Conservation (phyloP, 2,329 filamentous ascomycete genomes). For the Penicillium polonicum region DNA sequence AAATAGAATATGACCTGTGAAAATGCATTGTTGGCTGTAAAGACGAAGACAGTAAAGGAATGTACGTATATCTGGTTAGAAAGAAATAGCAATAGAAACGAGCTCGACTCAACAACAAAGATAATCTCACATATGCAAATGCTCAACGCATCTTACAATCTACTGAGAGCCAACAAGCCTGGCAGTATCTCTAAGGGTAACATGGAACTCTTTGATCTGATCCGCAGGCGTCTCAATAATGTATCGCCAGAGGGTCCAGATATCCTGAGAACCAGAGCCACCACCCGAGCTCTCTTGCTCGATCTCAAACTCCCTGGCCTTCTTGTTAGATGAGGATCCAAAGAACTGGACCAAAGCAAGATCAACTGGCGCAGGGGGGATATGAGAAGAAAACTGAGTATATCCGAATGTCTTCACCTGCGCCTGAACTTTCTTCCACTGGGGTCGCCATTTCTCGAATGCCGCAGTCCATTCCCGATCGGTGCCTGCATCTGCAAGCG, state of each 20-base stretch:
- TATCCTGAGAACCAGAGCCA: background rate
- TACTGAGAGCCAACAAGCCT: background rate
- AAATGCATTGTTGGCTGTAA: background rate
- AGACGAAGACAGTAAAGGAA: no score
- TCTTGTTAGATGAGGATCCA: background rate
- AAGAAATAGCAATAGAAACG: background rate
- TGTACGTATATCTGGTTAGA: background rate
- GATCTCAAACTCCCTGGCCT: background rate
- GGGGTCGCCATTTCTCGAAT: constrained; percentile 1
- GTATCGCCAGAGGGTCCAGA: constrained; percentile 4
- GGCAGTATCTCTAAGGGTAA: background rate
- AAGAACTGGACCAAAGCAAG: background rate
- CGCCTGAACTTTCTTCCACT: background rate
- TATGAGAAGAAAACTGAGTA: constrained; percentile 1
- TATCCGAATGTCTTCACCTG: background rate
- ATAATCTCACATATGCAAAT: background rate
- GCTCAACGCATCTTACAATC: background rate
- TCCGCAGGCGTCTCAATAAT: constrained; percentile 1
- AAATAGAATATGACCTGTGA: background rate
- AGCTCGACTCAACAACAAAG: background rate
- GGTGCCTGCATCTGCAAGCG: constrained; percentile 1
- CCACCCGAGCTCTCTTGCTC: background rate
- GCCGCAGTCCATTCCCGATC: background rate
- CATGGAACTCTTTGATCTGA: background rate
- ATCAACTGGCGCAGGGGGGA: background rate